Evolutionary conservation across 148 eudicot genomes (phyloP).

Genomic region (Silene conica): DNA sequence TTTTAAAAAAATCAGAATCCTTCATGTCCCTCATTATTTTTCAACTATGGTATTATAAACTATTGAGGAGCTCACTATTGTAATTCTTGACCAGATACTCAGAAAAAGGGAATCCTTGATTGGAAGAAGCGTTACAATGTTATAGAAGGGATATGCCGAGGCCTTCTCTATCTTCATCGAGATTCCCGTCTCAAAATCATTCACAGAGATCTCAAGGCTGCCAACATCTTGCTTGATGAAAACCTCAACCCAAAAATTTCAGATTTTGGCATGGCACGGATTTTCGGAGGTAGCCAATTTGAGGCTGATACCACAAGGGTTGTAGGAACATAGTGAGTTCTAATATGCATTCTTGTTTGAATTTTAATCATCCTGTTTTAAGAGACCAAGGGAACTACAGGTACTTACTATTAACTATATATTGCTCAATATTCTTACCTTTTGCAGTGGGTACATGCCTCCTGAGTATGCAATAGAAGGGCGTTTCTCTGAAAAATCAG

Average conservation of each 20-base stretch:
- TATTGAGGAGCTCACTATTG: background rate
- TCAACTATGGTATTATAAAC: background rate
- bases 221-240: slow-evolving; percentile 38
- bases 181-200: slow-evolving; percentile 45
- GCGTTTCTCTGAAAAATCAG: slow-evolving; percentile 46
- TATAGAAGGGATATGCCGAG: slow-evolving; percentile 34
- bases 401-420: background rate
- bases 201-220: slow-evolving; percentile 44
- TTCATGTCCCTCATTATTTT: background rate
- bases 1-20: background rate
- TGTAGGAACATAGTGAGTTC: slow-evolving; percentile 41
- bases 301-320: slow-evolving; percentile 34
- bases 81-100: slow-evolving; percentile 20
- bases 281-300: slow-evolving; percentile 26
- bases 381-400: slow-evolving; percentile 14
- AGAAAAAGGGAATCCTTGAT: slow-evolving; percentile 22
- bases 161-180: slow-evolving; percentile 43
- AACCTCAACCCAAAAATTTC: slow-evolving; percentile 40
- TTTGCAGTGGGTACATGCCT: slow-evolving; percentile 34
- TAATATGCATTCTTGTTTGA: background rate
- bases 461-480: slow-evolving; percentile 35
- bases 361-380: background rate
- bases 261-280: slow-evolving; percentile 43
- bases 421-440: background rate
- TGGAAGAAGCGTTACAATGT: slow-evolving; percentile 41